Conservation (phyloP, 2,329 filamentous ascomycete genomes). For the Fusarium paranaense region DNA sequence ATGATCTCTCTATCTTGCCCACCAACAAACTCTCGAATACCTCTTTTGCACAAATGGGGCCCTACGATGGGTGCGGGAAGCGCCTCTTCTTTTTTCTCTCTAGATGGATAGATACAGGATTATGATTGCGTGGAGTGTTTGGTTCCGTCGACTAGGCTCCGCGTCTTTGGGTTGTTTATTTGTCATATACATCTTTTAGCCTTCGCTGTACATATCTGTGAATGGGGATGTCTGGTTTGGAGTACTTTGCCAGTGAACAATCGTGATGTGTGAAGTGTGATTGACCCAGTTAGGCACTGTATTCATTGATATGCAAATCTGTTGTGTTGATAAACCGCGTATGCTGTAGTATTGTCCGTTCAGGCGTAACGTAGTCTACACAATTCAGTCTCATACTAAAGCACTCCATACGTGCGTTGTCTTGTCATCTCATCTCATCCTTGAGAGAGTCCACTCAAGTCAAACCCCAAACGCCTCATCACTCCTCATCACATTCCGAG, state of each 20-base stretch:
- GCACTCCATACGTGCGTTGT: neutral
- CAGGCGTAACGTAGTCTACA: neutral
- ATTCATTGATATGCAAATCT: neutral
- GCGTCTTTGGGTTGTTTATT: constrained; percentile 29
- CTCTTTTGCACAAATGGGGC: neutral
- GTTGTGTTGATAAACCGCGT: neutral
- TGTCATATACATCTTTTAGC: constrained; percentile 27
- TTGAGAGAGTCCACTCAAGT: neutral
- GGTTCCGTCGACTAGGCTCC: constrained; percentile 12
- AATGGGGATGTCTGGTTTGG: constrained; percentile 34
- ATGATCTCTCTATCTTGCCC: constrained; percentile 42
- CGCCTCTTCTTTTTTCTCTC: neutral
- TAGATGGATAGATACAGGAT: constrained; percentile 39
- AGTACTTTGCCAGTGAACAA: neutral
- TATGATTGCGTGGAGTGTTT: constrained; percentile 13
- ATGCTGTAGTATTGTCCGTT: neutral
- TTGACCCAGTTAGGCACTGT: neutral
- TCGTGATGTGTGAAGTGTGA: neutral
- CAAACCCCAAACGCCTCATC: constrained; percentile 11
- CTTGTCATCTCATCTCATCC: neutral
- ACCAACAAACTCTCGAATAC: constrained; percentile 9
- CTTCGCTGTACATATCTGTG: constrained; percentile 32
- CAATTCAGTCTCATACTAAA: neutral
- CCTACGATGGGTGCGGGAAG: constrained; percentile 1
- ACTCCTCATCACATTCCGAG: constrained; percentile 1